Percentiles rank a stretch among this genome's conserved stretches.
Evolutionary conservation across 2,329 filamentous ascomycete genomes (phyloP).

Genomic region (Biscogniauxia marginata): DNA sequence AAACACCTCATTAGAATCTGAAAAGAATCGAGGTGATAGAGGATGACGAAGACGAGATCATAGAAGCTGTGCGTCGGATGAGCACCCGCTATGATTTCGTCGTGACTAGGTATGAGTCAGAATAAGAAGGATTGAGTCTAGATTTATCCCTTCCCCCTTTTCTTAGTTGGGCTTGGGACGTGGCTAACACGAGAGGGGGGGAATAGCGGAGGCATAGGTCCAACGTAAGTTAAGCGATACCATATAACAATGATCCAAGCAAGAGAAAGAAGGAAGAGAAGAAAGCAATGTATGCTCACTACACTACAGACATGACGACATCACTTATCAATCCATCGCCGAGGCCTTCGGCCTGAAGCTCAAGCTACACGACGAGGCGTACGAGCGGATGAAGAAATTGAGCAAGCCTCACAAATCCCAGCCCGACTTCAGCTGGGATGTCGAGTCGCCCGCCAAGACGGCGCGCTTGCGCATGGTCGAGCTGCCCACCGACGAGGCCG

Average conservation of each 20-base stretch:
- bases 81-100: slow-evolving; percentile 89
- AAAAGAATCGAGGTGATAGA: slow-evolving; percentile 91
- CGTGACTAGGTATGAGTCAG: slow-evolving; percentile 65
- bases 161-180: neutral
- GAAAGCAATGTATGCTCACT: too few species aligned
- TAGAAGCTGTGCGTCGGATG: slow-evolving; percentile 85
- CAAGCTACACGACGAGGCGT: slow-evolving; percentile 73
- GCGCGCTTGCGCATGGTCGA: slow-evolving; percentile 91
- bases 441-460: slow-evolving; percentile 70
- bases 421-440: slow-evolving; percentile 80
- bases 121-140: neutral
- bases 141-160: too few species aligned
- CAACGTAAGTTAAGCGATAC: slow-evolving; percentile 63
- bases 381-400: slow-evolving; percentile 78
- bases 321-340: slow-evolving; percentile 92
- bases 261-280: too few species aligned
- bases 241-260: too few species aligned
- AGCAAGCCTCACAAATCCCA: slow-evolving; percentile 72
- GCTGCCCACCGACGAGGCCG: slow-evolving; percentile 70
- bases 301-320: slow-evolving; percentile 80
- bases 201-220: slow-evolving; percentile 81
- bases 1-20: slow-evolving; percentile 52
- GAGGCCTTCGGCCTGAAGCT: slow-evolving; percentile 80
- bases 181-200: neutral
- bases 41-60: slow-evolving; percentile 87